A percentile compares a stretch with the other conserved stretches of the same genome.
Evolutionary conservation across 495 filamentous ascomycete genomes (phyloP).

Genomic region (Pseudoneurospora amorphoporcata): DNA sequence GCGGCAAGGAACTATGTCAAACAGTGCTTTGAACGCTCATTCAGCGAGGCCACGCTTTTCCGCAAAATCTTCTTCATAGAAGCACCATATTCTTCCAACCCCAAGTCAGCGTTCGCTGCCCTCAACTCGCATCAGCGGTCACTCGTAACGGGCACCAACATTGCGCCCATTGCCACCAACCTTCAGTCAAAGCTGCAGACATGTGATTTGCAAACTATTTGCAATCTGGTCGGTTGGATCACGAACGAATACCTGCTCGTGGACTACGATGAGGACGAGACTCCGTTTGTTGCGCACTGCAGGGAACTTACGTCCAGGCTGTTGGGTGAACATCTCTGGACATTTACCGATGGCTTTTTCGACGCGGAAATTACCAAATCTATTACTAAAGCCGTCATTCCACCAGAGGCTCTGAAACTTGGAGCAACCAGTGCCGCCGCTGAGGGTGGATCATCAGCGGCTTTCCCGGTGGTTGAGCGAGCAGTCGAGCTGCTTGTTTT

Average conservation of each 20-base stretch:
- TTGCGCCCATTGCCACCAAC: slow-evolving; percentile 35
- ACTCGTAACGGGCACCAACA: slow-evolving; percentile 33
- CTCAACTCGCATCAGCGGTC: slow-evolving; percentile 30
- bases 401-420: slow-evolving; percentile 33
- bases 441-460: slow-evolving; percentile 45
- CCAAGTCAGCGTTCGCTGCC: slow-evolving; percentile 31
- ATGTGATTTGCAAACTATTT: slow-evolving; percentile 43
- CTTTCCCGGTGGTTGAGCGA: slow-evolving; percentile 54
- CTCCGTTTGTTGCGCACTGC: slow-evolving; percentile 60
- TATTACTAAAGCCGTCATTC: slow-evolving; percentile 34
- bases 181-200: slow-evolving; percentile 32
- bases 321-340: slow-evolving; percentile 42
- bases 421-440: slow-evolving; percentile 19
- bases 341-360: slow-evolving; percentile 38
- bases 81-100: slow-evolving; percentile 31
- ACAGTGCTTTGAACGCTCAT: slow-evolving; percentile 38
- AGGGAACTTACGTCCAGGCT: slow-evolving; percentile 52
- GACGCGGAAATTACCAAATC: slow-evolving; percentile 42
- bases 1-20: slow-evolving; percentile 39
- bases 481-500: slow-evolving; percentile 74
- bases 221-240: slow-evolving; percentile 69
- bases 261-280: slow-evolving; percentile 63
- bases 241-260: slow-evolving; percentile 71
- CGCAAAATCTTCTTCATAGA: slow-evolving; percentile 39
- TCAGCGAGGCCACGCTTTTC: slow-evolving; percentile 38